These are phyloP conservation scores for Sodiomyces alkalinus DNA, from an alignment of 2,329 filamentous ascomycete genomes.

Conservation along the genomic window DNA sequence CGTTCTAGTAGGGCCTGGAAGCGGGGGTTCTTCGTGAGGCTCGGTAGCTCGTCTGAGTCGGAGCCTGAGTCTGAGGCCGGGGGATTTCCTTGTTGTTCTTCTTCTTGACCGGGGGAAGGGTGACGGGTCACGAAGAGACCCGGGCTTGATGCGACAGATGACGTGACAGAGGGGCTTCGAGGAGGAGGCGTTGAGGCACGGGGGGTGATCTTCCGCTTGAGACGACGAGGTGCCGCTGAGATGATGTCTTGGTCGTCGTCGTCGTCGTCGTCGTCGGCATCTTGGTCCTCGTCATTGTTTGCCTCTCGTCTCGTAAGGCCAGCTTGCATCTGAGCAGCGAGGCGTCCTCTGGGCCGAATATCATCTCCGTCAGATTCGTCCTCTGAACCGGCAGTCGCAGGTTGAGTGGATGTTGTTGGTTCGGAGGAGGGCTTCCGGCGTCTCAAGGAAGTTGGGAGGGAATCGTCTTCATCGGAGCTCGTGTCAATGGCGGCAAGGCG, in stretches of 20 bases:
- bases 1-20: slow-evolving; percentile 59
- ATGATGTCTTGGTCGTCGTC: slow-evolving; percentile 24
- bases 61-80: slow-evolving; percentile 19
- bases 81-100: slow-evolving; percentile 6
- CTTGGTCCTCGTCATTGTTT: slow-evolving; percentile 15
- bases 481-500: slow-evolving; percentile 34
- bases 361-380: slow-evolving; percentile 14
- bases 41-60: slow-evolving; percentile 31
- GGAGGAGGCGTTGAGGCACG: slow-evolving; percentile 18
- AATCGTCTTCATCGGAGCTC: slow-evolving; percentile 29
- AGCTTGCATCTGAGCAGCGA: slow-evolving; percentile 49
- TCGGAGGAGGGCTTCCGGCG: background rate
- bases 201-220: slow-evolving; percentile 19
- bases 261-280: slow-evolving; percentile 16
- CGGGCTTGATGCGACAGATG: slow-evolving; percentile 17
- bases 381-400: background rate
- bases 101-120: slow-evolving; percentile 15
- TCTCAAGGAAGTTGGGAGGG: background rate
- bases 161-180: slow-evolving; percentile 12
- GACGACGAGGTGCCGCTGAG: slow-evolving; percentile 21
- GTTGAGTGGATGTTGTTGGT: background rate
- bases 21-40: slow-evolving; percentile 35
- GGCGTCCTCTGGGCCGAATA: slow-evolving; percentile 41
- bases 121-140: slow-evolving; percentile 39
- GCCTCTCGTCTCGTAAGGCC: slow-evolving; percentile 11